Conservation (phyloP, 768 basidiomycete species). For the Antrodiella citrinella region DNA sequence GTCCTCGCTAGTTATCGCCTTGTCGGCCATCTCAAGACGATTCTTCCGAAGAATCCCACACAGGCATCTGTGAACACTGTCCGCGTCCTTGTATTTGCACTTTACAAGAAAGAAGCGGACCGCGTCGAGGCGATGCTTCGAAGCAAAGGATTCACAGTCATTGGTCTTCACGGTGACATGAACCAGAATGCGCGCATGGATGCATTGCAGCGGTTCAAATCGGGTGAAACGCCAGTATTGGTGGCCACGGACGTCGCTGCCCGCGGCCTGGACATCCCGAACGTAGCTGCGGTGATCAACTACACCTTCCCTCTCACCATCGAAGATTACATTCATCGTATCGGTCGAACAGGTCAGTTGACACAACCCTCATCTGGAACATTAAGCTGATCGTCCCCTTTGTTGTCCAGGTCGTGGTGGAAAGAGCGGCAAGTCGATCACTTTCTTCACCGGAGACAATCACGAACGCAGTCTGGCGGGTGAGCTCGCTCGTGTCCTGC, state of each 20-base stretch:
- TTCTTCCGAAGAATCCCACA: conserved; percentile 47
- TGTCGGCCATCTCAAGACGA: conserved; percentile 41
- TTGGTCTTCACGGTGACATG: conserved; percentile 87
- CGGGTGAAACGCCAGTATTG: conserved; percentile 68
- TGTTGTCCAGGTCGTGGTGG: conserved; percentile 69
- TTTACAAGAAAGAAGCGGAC: conserved; percentile 96
- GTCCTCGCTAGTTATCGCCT: conserved; percentile 55
- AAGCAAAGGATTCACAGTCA: conserved; percentile 69
- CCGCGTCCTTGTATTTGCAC: conserved; percentile 83
- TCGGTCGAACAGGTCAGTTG: conserved; percentile 72
- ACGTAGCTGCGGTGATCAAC: conserved; percentile 90
- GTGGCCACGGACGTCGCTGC: conserved; percentile 99
- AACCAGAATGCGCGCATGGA: conserved; percentile 77
- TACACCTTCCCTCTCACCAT: conserved; percentile 97
- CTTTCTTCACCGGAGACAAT: conserved; percentile 91
- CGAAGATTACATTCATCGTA: conserved; percentile 88
- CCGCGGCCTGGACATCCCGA: conserved; percentile 93
- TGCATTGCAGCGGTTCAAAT: conserved; percentile 81
- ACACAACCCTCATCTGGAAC: background rate
- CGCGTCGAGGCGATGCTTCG: conserved; percentile 78
- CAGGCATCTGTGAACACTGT: conserved; percentile 46
- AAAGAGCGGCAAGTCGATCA: conserved; percentile 82
- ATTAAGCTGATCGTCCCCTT: background rate
- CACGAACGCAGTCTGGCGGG: conserved; percentile 86
- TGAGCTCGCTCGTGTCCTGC: conserved; percentile 83